Percentiles rank a stretch among this genome's conserved stretches.
phyloP scores from a whole-genome alignment of 306 rosid genomes.

The Lathyrus oleraceus region DNA sequence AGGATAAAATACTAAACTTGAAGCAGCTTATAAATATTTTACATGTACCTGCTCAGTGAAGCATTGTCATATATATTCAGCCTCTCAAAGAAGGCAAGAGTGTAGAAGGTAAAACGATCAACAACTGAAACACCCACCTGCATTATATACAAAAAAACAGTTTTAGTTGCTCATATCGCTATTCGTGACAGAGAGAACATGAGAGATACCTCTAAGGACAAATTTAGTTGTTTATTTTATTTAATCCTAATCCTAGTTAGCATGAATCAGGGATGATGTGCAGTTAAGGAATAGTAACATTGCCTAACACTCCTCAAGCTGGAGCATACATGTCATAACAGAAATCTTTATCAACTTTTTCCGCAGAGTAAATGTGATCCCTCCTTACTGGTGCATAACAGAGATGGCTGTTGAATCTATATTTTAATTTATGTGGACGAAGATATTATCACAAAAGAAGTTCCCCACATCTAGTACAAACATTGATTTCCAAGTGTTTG shows the following conservation, averaged over 20 bases:
- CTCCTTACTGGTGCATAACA: too few species aligned
- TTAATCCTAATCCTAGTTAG: neutral
- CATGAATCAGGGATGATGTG: neutral
- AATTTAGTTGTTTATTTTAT: neutral
- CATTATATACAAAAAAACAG: conserved; percentile 27
- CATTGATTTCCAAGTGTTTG: too few species aligned
- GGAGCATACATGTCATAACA: neutral
- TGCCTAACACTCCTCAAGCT: neutral
- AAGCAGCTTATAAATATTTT: neutral
- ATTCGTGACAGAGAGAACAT: neutral
- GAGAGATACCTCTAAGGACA: neutral
- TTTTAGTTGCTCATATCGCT: neutral
- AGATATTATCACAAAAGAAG: too few species aligned
- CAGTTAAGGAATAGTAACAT: neutral
- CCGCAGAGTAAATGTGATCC: too few species aligned
- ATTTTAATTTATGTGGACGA: too few species aligned
- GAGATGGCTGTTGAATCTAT: too few species aligned
- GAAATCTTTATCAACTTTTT: too few species aligned
- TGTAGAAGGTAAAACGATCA: conserved; percentile 92
- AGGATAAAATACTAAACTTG: conserved; percentile 9
- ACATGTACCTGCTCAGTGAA: conserved; percentile 76
- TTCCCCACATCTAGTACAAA: too few species aligned
- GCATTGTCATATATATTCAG: conserved; percentile 93
- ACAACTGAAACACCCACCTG: conserved; percentile 98
- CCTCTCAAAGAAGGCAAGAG: conserved; percentile 89